phyloP scores from a whole-genome alignment of 2,329 filamentous ascomycete species.

The Tolypocladium sp. region DNA sequence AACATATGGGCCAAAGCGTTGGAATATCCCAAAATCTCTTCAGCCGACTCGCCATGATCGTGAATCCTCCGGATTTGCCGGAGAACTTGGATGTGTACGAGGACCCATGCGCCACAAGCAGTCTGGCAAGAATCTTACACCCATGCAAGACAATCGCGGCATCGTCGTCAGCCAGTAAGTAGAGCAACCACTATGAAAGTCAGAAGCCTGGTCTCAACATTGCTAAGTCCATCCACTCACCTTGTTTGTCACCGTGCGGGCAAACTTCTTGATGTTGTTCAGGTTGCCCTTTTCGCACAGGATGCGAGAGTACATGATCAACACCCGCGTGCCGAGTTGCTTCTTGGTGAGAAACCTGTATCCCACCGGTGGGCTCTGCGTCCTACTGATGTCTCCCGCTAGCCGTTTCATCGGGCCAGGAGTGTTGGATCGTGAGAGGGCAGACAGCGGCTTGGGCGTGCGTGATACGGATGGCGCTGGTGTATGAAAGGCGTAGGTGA shows the following conservation, averaged over 20 bases:
- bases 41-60: conserved; percentile 72
- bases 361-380: conserved; percentile 17
- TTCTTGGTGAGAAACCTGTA: conserved; percentile 46
- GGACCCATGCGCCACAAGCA: conserved; percentile 74
- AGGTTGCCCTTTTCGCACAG: conserved; percentile 65
- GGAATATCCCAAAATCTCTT: conserved; percentile 84
- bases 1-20: conserved; percentile 77
- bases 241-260: conserved; percentile 91
- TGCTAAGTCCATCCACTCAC: conserved; percentile 30
- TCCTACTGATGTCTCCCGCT: conserved; percentile 22
- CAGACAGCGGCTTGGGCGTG: conserved; percentile 37
- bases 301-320: conserved; percentile 69
- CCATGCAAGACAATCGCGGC: conserved; percentile 73
- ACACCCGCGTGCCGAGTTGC: conserved; percentile 63
- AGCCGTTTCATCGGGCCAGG: conserved; percentile 27
- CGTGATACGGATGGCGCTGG: conserved; percentile 38
- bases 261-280: conserved; percentile 73
- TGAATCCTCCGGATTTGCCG: conserved; percentile 76
- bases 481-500: conserved; percentile 81
- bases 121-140: conserved; percentile 71
- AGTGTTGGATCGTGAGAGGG: conserved; percentile 29
- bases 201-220: conserved; percentile 1
- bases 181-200: conserved; percentile 67
- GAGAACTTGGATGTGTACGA: conserved; percentile 80
- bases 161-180: conserved; percentile 81